Evolutionary conservation across 495 filamentous ascomycete genomes (phyloP).

Genomic region (Extremus antarcticus): DNA sequence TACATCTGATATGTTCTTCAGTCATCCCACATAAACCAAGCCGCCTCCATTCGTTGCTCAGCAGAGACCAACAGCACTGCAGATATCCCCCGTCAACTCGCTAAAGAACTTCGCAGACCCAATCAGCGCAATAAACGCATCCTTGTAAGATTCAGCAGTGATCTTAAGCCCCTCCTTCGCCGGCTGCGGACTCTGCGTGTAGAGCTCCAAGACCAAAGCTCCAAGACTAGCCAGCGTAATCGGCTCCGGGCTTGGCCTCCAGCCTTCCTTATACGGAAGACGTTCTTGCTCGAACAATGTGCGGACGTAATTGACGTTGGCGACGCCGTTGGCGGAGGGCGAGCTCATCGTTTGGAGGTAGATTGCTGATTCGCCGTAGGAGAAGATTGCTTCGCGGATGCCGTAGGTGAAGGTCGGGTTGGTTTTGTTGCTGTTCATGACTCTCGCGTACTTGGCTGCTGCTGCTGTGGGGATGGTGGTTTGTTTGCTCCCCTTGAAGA

Average conservation of each 20-base stretch:
- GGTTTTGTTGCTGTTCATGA: not conserved
- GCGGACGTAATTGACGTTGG: slow-evolving; percentile 17
- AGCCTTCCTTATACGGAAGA: slow-evolving; percentile 22
- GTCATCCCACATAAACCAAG: too few species aligned
- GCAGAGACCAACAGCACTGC: not conserved
- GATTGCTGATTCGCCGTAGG: slow-evolving; percentile 21
- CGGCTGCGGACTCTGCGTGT: not conserved
- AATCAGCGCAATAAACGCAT: not conserved
- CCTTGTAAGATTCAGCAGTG: not conserved
- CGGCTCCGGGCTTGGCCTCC: slow-evolving; percentile 8
- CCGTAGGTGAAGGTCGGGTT: slow-evolving; percentile 18
- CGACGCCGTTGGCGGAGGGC: slow-evolving; percentile 5
- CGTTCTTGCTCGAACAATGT: slow-evolving; percentile 23
- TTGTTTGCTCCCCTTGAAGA: slow-evolving; percentile 7
- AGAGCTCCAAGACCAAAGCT: slow-evolving; percentile 3
- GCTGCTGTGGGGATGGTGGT: slow-evolving; percentile 13
- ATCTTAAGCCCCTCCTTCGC: not conserved
- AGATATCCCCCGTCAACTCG: not conserved
- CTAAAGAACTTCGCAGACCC: not conserved
- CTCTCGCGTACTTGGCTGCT: slow-evolving; percentile 10
- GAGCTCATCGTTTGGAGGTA: slow-evolving; percentile 14
- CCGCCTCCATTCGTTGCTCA: too few species aligned
- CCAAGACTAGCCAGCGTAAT: slow-evolving; percentile 7
- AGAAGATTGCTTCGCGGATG: slow-evolving; percentile 12
- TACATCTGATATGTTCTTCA: not conserved